Evolutionary conservation across 1,139 yeast species (phyloP).

Genomic region (Scheffersomyces lignicola): DNA sequence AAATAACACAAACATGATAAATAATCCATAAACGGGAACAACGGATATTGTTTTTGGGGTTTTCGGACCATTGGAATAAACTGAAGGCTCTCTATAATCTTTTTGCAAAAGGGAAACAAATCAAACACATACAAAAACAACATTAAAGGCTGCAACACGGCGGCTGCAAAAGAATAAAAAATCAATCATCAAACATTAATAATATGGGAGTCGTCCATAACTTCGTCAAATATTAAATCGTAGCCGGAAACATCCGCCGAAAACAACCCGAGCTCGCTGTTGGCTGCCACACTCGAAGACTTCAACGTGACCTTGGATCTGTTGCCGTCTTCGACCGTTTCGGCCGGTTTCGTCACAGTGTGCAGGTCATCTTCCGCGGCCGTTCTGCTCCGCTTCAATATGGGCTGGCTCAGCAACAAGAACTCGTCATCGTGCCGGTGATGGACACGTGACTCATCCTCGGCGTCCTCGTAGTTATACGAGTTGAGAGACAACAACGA

Average conservation of each 20-base stretch:
- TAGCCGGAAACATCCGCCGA: conserved; percentile 15
- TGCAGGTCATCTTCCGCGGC: not conserved
- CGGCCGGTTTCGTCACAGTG: too few species aligned
- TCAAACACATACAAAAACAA: conserved; percentile 4
- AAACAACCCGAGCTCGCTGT: conserved; percentile 9
- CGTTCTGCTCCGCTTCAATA: conserved; percentile 5
- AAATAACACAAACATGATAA: too few species aligned
- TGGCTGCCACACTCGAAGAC: conserved; percentile 1
- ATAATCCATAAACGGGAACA: too few species aligned
- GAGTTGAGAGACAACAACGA: conserved; percentile 35
- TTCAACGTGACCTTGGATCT: not conserved
- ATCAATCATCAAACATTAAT: conserved; percentile 14
- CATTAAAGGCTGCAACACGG: conserved; percentile 1
- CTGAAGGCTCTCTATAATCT: too few species aligned
- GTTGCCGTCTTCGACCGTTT: conserved; percentile 1
- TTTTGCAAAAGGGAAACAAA: too few species aligned
- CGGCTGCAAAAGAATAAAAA: conserved; percentile 5
- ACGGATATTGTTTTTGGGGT: too few species aligned
- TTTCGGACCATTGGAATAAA: too few species aligned
- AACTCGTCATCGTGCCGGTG: conserved; percentile 1
- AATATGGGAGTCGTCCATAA: conserved; percentile 24
- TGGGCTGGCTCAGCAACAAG: conserved; percentile 5
- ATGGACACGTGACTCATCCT: conserved; percentile 6
- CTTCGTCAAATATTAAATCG: conserved; percentile 31
- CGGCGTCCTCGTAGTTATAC: conserved; percentile 23